Base-by-base conservation (phyloP, 805 yeast genomes). In the Blastobotrys chiropterorum region DNA sequence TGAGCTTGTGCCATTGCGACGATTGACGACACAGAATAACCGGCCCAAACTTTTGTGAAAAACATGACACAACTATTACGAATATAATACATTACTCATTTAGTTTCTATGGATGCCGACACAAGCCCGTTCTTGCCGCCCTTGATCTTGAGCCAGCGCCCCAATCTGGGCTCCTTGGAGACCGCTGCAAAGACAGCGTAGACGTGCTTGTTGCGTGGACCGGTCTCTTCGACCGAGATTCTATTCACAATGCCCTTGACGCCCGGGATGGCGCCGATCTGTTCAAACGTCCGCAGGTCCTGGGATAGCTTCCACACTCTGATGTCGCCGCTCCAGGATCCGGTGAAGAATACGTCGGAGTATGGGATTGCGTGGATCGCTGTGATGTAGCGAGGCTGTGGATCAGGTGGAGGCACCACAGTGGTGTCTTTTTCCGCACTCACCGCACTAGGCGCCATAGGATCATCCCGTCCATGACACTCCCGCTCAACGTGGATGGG, bases 381-480 rank as follows among this genome's bases (percentile, higher is more conserved):
- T 0, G 97, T 89, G 59, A 94, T 85, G 86, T 92, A 83, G 61
- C 84, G 85, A 22, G 98, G 97, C 52, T 79, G 85, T 14, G 79
- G 76, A 39, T 76, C 76, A 13, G 96, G 90, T 19, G 62, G 65
- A 14, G 59, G 58, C 48, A 73, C 63, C 15, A 31, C 20, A 6
- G 20, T 16, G 6, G 39, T 11, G n/a, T 20, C 11, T 2, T 68
- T 56, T 21, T 79, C 84, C 2, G 86, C 79, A 0, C 83, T 74
- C 51, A 80, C 78, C 14, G 74, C 75, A 44, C 79, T 63, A 7
- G 79, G 74, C 11, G 71, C 67, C 15, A 82, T 64, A 8, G 63
- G 59, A 14, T 82, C 80, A 50, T 77, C 74, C 16, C 77, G 59
- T 1, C 97, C 99, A 67, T 94, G 99, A 1, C 92, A 86, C 47